Conservation (phyloP, 306 rosid species). For the Vigna trinervia region DNA sequence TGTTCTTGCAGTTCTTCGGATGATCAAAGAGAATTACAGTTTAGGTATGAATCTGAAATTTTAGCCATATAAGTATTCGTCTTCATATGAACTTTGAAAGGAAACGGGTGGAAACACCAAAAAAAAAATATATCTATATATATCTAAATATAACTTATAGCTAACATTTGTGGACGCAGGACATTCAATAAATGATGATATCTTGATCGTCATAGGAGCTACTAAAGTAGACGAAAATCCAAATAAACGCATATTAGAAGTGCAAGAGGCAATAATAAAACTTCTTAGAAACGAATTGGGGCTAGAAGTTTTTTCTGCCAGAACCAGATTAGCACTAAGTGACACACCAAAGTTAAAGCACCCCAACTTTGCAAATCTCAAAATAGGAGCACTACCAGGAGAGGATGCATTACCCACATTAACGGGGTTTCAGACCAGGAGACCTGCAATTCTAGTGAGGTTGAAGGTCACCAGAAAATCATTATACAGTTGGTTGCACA, state of each 20-base stretch:
- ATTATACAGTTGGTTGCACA: constrained; percentile 69
- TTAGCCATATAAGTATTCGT: constrained; percentile 24
- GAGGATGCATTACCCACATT: constrained; percentile 43
- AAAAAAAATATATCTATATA: background rate
- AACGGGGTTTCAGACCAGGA: constrained; percentile 62
- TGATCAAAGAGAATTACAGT: constrained; percentile 86
- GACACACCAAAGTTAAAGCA: constrained; percentile 44
- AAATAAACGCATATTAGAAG: constrained; percentile 52
- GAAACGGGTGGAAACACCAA: constrained; percentile 5
- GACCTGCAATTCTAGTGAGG: constrained; percentile 77
- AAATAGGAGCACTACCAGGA: constrained; percentile 42
- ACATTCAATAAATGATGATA: constrained; percentile 70
- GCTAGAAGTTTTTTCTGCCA: constrained; percentile 69
- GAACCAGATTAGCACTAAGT: constrained; percentile 51
- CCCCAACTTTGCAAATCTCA: constrained; percentile 41
- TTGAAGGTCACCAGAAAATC: constrained; percentile 78
- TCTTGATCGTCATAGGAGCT: constrained; percentile 77
- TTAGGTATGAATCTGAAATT: constrained; percentile 58
- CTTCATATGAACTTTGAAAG: constrained; percentile 27
- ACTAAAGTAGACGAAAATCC: constrained; percentile 55
- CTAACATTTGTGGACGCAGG: constrained; percentile 62
- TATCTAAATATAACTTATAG: constrained; percentile 30
- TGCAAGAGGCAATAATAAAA: constrained; percentile 68
- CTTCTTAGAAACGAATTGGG: constrained; percentile 80
- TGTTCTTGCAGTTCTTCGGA: constrained; percentile 86